A percentile compares a stretch with the other conserved stretches of the same genome.
These are phyloP conservation scores for Fusarium mundagurra DNA, from an alignment of 2,329 filamentous ascomycete genomes.

Conservation along the genomic window DNA sequence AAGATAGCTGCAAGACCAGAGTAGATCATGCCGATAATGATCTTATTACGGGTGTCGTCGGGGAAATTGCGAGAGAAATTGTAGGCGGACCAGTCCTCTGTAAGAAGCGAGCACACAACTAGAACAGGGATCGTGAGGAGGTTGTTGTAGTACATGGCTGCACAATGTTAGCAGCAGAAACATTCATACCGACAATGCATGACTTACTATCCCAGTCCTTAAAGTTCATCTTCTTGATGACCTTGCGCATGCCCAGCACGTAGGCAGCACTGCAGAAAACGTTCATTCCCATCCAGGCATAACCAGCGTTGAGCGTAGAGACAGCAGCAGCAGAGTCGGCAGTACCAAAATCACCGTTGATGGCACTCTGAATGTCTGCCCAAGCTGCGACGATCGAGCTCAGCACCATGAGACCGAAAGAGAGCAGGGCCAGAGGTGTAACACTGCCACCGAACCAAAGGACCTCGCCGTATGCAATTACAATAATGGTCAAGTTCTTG, in stretches of 20 bases:
- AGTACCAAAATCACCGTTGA: constrained; percentile 67
- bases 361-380: constrained; percentile 92
- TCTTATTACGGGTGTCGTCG: constrained; percentile 76
- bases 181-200: neutral
- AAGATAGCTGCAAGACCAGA: constrained; percentile 94
- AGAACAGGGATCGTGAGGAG: constrained; percentile 94
- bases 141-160: constrained; percentile 99
- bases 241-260: constrained; percentile 93
- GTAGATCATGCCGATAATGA: constrained; percentile 90
- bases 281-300: constrained; percentile 98
- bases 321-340: constrained; percentile 77
- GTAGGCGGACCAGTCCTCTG: constrained; percentile 90
- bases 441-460: constrained; percentile 97
- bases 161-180: constrained; percentile 45
- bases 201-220: constrained; percentile 98
- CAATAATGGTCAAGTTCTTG: constrained; percentile 99
- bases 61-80: constrained; percentile 94
- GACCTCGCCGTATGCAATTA: constrained; percentile 98
- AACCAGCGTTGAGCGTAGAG: constrained; percentile 91
- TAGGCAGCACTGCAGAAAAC: constrained; percentile 94
- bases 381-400: constrained; percentile 95
- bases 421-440: constrained; percentile 85
- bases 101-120: constrained; percentile 79
- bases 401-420: constrained; percentile 95
- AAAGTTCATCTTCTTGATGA: constrained; percentile 99